These are phyloP conservation scores for Coemansia sp. DNA, from an alignment of 192 early-diverging fungal genomes.

Conservation along the genomic window DNA sequence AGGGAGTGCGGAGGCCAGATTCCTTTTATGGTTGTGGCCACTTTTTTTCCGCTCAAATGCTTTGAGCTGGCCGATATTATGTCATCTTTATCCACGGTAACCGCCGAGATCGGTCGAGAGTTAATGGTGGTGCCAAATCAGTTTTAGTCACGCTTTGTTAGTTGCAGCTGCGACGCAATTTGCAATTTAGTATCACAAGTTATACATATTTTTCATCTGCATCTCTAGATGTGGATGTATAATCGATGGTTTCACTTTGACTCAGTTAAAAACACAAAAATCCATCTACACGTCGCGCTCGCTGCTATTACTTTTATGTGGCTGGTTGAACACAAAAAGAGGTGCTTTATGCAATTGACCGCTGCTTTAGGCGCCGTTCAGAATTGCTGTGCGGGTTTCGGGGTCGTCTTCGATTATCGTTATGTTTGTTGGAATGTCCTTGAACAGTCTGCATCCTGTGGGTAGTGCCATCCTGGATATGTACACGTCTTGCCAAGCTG, in stretches of 20 bases:
- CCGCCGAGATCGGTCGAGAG: too few species aligned
- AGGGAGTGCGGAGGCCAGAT: too few species aligned
- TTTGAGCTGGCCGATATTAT: too few species aligned
- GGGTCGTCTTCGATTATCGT: constrained; percentile 51
- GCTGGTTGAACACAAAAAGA: background rate
- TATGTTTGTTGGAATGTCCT: constrained; percentile 53
- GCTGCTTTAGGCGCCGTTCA: constrained; percentile 9
- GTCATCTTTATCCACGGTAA: too few species aligned
- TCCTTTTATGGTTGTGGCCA: too few species aligned
- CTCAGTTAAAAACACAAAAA: background rate
- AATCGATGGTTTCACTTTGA: background rate
- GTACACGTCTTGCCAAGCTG: background rate
- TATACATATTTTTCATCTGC: background rate
- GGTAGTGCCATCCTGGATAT: background rate
- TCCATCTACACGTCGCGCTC: background rate
- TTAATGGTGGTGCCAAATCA: too few species aligned
- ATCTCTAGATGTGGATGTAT: background rate
- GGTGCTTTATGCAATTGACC: background rate
- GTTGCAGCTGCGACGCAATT: too few species aligned
- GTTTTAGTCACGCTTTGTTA: too few species aligned
- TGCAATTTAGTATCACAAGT: background rate
- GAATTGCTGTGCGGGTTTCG: constrained; percentile 32
- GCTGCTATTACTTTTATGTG: background rate
- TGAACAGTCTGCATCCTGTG: constrained; percentile 6
- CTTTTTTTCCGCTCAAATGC: too few species aligned